Evolutionary conservation across 257 asterid genomes (phyloP).

Genomic region (Nicotiana tabacum): DNA sequence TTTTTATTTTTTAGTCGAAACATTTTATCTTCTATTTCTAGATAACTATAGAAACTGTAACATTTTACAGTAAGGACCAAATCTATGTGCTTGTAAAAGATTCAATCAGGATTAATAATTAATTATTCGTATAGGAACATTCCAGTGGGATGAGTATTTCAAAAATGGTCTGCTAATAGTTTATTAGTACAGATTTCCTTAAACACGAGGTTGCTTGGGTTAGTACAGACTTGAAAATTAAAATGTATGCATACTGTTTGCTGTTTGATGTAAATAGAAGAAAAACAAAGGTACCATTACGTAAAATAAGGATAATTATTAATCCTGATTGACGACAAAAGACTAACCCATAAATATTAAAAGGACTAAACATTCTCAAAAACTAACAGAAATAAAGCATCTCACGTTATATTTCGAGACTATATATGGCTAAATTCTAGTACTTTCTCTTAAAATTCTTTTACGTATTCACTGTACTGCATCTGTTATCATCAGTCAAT

Average conservation of each 20-base stretch:
- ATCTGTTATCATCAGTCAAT: background rate
- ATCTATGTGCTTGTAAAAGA: background rate
- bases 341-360: background rate
- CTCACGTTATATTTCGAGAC: background rate
- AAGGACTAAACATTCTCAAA: background rate
- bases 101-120: background rate
- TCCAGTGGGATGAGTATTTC: background rate
- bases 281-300: background rate
- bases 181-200: no score
- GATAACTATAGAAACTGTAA: background rate
- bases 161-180: background rate
- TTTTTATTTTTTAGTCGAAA: background rate
- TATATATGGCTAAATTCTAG: background rate
- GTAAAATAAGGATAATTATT: background rate
- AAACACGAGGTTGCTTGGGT: background rate
- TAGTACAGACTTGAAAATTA: background rate
- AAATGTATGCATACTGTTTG: background rate
- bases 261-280: background rate
- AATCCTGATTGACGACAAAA: background rate
- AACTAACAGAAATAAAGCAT: background rate
- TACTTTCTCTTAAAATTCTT: background rate
- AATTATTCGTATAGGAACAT: background rate
- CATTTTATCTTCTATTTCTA: background rate
- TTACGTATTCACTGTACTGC: background rate
- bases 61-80: background rate